phyloP scores from a whole-genome alignment of 2,329 filamentous ascomycete genomes.

The Hymenoscyphus fraxineus region DNA sequence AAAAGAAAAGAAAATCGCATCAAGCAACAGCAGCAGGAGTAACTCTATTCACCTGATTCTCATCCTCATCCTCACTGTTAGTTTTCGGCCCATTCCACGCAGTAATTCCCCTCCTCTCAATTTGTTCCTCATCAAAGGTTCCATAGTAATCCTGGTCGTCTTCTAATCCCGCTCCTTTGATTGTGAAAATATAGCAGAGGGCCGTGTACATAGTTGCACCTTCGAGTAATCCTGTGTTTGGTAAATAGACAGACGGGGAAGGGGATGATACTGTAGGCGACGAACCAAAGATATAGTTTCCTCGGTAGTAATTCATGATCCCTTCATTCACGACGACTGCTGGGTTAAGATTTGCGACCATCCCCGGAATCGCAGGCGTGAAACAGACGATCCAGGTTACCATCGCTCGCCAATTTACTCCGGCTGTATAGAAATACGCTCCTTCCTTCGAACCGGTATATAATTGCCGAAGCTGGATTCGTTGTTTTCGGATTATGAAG shows the following conservation, averaged over 20 bases:
- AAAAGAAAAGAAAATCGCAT: neutral
- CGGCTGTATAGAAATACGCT: conserved; percentile 32
- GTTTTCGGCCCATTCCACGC: neutral
- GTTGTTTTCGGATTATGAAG: conserved; percentile 37
- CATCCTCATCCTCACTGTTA: neutral
- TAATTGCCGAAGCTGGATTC: conserved; percentile 32
- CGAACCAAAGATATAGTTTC: neutral
- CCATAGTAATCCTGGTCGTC: neutral
- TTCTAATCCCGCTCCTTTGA: neutral
- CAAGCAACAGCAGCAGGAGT: neutral
- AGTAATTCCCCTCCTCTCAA: neutral
- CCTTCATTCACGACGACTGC: neutral
- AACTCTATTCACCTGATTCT: neutral
- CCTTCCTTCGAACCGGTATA: conserved; percentile 29
- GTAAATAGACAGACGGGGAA: neutral
- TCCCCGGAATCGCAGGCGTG: conserved; percentile 27
- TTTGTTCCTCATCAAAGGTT: neutral
- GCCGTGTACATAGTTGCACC: neutral
- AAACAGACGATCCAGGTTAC: conserved; percentile 21
- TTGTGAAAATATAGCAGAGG: neutral
- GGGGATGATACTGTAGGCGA: neutral
- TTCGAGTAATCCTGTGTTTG: conserved; percentile 12
- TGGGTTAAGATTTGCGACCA: neutral
- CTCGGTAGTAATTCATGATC: neutral
- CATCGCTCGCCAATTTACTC: conserved; percentile 34